These are phyloP conservation scores for Alternaria sp. DNA, from an alignment of 2,329 filamentous ascomycete species.

Conservation along the genomic window DNA sequence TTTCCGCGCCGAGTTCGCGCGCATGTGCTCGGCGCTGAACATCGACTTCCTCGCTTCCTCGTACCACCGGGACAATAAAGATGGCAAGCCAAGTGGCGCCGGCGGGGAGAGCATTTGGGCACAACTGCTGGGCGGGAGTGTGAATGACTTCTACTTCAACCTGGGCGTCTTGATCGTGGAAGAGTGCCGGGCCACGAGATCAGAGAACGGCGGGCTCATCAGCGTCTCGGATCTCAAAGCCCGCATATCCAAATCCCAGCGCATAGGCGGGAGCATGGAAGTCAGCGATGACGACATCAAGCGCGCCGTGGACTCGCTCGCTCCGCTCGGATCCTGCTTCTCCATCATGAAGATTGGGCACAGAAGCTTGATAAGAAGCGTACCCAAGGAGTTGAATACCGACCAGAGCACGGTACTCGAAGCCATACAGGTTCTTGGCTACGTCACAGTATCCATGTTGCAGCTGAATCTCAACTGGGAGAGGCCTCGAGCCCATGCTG, in stretches of 20 bases:
- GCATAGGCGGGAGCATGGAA: constrained; percentile 72
- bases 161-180: constrained; percentile 95
- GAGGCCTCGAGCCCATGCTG: constrained; percentile 80
- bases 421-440: constrained; percentile 86
- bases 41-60: constrained; percentile 82
- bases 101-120: constrained; percentile 80
- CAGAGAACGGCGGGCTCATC: constrained; percentile 92
- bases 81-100: constrained; percentile 55
- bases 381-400: constrained; percentile 92
- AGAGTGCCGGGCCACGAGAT: constrained; percentile 82
- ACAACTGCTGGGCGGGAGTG: constrained; percentile 85
- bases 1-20: constrained; percentile 95
- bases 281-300: constrained; percentile 93
- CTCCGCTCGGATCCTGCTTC: constrained; percentile 87
- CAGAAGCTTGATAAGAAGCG: constrained; percentile 85
- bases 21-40: constrained; percentile 97
- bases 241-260: constrained; percentile 71
- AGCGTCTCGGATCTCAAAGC: constrained; percentile 81
- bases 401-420: constrained; percentile 94
- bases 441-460: constrained; percentile 88
- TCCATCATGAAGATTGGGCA: constrained; percentile 82
- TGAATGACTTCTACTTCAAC: constrained; percentile 99
- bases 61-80: constrained; percentile 56
- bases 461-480: constrained; percentile 88
- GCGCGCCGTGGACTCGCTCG: constrained; percentile 83